Evolutionary conservation across 1,139 yeast genomes (phyloP), one percentile per base, ranked within the genome.

Genomic region (Debaryomyces coudertii): DNA sequence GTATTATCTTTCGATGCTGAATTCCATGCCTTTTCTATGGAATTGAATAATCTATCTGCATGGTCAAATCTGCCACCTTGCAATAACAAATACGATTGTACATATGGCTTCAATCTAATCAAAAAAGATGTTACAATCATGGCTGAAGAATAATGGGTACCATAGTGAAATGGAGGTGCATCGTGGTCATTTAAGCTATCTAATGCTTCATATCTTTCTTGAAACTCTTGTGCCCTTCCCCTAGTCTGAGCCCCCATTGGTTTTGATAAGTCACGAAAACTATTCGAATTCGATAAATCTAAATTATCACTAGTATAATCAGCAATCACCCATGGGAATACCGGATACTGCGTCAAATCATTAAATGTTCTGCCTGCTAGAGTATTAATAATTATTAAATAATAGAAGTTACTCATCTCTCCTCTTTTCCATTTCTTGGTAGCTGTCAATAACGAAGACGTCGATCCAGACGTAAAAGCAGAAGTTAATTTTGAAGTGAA

Each of bases 61-160:
- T 86, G 95, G 53, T 90, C 96, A 66, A 88, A 87, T 47, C 80
- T 84, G 0, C 96, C 96, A 8, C 95, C 96, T 68, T 89, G 97
- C 8, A 89, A 66, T 18, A 87, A 62, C 40, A 87, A 66, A 56
- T 86, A 89, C 0, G 95, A 85, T 47, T 86, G 88, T 2, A 86
- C 92, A 62, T 83, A 87, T 0, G 97, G 97, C 50, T 83, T 79
- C 28, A 88, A 57, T 42, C 97, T 71, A 35, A 89, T 87, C 51
- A 89, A 64, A 54, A 79, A 89, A 0, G 93, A 85, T 0, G 95
- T 78, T 2, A 87, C 96, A 57, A 89, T 88, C 97, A 89, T 89
- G 0, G 96, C 95, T 0, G 95, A 87, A 0, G 96, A 88, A 61
- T 89, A 89, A 62, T 89, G 97, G 0, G 97, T 89, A 2, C 97